Percentiles rank a stretch among this genome's conserved stretches.
Conservation (phyloP, 768 basidiomycete genomes). For the Boletus insuetus region DNA sequence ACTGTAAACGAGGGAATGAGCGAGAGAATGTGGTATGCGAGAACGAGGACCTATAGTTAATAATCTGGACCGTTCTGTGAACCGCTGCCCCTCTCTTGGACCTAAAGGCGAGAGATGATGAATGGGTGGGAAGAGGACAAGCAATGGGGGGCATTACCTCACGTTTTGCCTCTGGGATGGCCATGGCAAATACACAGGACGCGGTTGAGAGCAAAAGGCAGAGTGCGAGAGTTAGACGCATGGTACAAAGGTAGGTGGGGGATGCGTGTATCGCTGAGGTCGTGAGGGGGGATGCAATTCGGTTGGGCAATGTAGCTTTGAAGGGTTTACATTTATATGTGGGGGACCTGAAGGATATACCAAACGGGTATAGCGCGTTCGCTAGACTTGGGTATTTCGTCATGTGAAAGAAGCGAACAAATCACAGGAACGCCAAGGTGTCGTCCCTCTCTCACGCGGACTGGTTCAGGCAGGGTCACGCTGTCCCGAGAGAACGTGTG, state of each 20-base stretch:
- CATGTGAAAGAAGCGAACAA: slow-evolving; percentile 3
- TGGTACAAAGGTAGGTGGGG: not conserved
- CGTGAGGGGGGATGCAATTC: not conserved
- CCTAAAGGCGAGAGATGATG: too few species aligned
- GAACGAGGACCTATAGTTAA: not conserved
- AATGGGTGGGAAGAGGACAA: too few species aligned
- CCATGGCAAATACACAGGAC: slow-evolving; percentile 6
- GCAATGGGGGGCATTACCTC: not conserved
- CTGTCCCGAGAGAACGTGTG: too few species aligned
- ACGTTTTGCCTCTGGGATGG: slow-evolving; percentile 7
- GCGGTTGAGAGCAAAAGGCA: slow-evolving; percentile 13
- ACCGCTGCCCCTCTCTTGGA: not conserved
- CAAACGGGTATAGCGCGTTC: slow-evolving; percentile 13
- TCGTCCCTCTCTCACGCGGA: too few species aligned
- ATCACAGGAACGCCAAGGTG: not conserved
- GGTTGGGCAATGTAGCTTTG: too few species aligned
- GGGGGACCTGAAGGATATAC: not conserved
- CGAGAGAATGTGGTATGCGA: fast-evolving
- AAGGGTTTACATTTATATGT: not conserved
- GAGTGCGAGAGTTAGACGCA: slow-evolving; percentile 14
- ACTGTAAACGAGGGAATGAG: not conserved
- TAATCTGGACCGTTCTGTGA: not conserved
- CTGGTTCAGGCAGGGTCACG: too few species aligned
- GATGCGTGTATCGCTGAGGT: not conserved
- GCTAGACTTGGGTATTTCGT: slow-evolving; percentile 9